A percentile compares a stretch with the other conserved stretches of the same genome.
These are phyloP conservation scores for Plasmodium falciparum DNA, from an alignment of 169 alveolate genomes.

Conservation along the genomic window DNA sequence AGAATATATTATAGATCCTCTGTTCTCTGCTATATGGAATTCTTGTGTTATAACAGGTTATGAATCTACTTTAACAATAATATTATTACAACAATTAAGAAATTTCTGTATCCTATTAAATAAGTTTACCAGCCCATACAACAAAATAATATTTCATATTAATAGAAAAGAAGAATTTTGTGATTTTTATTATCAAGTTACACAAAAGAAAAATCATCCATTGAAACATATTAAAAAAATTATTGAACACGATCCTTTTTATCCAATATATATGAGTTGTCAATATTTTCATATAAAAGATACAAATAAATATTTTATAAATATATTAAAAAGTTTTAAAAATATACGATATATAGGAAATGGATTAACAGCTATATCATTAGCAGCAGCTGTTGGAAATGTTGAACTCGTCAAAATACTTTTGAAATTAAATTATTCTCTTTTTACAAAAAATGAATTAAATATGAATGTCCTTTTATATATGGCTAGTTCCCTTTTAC, in stretches of 20 bases:
- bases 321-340: conserved; percentile 61
- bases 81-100: conserved; percentile 81
- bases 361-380: conserved; percentile 79
- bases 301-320: background rate
- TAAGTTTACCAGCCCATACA: conserved; percentile 79
- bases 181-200: conserved; percentile 73
- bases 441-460: conserved; percentile 29
- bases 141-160: conserved; percentile 63
- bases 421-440: conserved; percentile 55
- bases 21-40: conserved; percentile 84
- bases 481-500: conserved; percentile 68
- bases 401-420: conserved; percentile 75
- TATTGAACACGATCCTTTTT: conserved; percentile 24
- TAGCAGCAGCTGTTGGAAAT: conserved; percentile 81
- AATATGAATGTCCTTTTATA: conserved; percentile 58
- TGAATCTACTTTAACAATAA: conserved; percentile 78
- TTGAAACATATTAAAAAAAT: conserved; percentile 38
- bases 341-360: conserved; percentile 81
- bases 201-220: conserved; percentile 79
- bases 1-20: conserved; percentile 79
- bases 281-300: conserved; percentile 32
- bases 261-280: conserved; percentile 60
- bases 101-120: conserved; percentile 80
- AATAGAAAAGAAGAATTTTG: conserved; percentile 78
- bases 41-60: conserved; percentile 84